Conservation (phyloP, 2,329 filamentous ascomycete genomes). For the Lanzia echinophila region DNA sequence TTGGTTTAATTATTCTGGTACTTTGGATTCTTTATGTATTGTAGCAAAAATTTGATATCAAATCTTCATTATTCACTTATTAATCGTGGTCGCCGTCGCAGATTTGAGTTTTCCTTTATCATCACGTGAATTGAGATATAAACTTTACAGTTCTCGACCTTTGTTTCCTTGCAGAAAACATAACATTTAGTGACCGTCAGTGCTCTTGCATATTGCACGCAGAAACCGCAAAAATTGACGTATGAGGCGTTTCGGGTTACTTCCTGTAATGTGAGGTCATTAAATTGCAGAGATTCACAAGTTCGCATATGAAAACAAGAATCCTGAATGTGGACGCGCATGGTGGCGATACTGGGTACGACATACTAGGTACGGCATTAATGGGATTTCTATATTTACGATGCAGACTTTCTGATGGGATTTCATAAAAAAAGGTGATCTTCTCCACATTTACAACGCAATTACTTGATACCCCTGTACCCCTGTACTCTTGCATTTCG, state of each 20-base stretch:
- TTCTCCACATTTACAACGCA: neutral
- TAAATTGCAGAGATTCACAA: neutral
- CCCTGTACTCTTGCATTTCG: neutral
- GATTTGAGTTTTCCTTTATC: no score
- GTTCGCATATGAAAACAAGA: neutral
- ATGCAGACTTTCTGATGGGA: neutral
- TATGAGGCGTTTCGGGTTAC: neutral
- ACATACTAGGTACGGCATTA: no score
- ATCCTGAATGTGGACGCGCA: neutral
- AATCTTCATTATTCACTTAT: no score
- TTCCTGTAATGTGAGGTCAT: conserved; percentile 1
- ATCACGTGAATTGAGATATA: no score
- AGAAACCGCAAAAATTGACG: neutral
- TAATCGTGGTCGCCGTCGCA: no score
- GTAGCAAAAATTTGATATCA: conserved; percentile 1
- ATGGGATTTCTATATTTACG: no score
- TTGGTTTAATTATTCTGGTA: neutral
- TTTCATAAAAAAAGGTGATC: neutral
- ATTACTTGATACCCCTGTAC: neutral
- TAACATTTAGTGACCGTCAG: neutral
- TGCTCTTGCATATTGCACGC: neutral
- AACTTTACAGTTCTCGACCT: no score
- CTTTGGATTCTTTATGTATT: neutral
- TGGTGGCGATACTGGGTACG: neutral
- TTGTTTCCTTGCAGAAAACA: no score